These are phyloP conservation scores for Rhizopus stolonifer DNA, from an alignment of 371 early-diverging fungal genomes.

Conservation along the genomic window DNA sequence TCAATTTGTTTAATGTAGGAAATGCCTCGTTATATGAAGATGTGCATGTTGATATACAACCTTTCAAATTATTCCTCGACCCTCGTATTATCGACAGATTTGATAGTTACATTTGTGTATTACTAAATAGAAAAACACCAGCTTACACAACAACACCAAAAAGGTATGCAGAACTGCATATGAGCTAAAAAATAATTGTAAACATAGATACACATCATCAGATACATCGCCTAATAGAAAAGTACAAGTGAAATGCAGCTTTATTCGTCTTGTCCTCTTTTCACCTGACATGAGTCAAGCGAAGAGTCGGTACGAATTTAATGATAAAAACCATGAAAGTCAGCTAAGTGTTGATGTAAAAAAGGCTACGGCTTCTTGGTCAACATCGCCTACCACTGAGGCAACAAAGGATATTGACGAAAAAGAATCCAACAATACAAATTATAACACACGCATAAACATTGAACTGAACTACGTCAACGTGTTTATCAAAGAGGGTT, in stretches of 20 bases:
- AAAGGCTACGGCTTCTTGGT: constrained; percentile 21
- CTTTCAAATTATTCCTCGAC: constrained; percentile 53
- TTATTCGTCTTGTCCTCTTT: constrained; percentile 41
- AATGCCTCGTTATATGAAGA: constrained; percentile 35
- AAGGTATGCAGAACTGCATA: too few species aligned
- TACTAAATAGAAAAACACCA: constrained; percentile 13
- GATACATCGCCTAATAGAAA: constrained; percentile 16
- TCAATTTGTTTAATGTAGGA: neutral
- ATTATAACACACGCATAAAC: constrained; percentile 17
- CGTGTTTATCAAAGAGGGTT: constrained; percentile 44
- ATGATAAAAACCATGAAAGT: constrained; percentile 31
- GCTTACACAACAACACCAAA: neutral
- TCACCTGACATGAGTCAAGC: constrained; percentile 50
- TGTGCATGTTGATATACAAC: constrained; percentile 47
- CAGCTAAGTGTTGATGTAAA: constrained; percentile 43
- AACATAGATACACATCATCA: constrained; percentile 4
- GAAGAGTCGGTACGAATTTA: constrained; percentile 34
- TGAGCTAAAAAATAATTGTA: constrained; percentile 21
- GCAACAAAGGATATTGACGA: neutral
- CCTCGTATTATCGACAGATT: constrained; percentile 47
- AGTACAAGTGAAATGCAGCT: constrained; percentile 28
- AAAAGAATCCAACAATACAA: neutral
- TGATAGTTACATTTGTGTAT: constrained; percentile 43
- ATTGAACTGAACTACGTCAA: constrained; percentile 41
- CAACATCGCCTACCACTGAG: constrained; percentile 6